Conservation (phyloP, 495 filamentous ascomycete species). For the Bathelium albidoporum region DNA sequence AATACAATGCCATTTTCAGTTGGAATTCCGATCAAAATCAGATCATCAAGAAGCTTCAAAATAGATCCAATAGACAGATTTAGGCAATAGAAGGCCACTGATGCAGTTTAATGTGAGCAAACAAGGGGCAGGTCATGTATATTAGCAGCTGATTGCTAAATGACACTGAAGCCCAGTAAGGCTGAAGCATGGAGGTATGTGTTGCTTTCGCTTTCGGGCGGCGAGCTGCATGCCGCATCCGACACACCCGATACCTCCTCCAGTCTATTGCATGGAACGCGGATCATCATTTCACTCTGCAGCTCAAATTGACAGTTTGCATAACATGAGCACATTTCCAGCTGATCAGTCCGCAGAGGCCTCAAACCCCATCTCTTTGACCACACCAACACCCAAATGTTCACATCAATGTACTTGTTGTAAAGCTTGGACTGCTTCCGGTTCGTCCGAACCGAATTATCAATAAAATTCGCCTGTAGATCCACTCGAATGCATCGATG, state of each 20-base stretch:
- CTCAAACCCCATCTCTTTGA: neutral
- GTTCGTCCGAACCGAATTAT: neutral
- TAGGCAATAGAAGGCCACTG: neutral
- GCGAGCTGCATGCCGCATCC: neutral
- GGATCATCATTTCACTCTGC: neutral
- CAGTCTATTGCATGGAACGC: neutral
- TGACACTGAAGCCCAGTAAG: neutral
- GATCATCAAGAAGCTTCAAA: neutral
- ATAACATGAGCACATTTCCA: neutral
- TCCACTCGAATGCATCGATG: neutral
- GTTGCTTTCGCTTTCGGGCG: neutral
- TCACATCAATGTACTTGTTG: neutral
- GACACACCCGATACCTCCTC: neutral
- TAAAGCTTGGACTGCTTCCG: neutral
- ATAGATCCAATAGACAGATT: neutral
- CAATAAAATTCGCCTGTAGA: neutral
- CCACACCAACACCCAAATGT: neutral
- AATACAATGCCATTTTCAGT: neutral
- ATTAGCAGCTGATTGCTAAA: neutral
- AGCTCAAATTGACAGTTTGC: neutral
- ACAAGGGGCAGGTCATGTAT: neutral
- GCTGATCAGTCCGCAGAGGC: neutral
- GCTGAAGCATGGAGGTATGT: neutral
- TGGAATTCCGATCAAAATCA: neutral
- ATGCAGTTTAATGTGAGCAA: neutral